These are phyloP conservation scores for Pichia inconspicua DNA, from an alignment of 1,139 yeast species.

Conservation along the genomic window DNA sequence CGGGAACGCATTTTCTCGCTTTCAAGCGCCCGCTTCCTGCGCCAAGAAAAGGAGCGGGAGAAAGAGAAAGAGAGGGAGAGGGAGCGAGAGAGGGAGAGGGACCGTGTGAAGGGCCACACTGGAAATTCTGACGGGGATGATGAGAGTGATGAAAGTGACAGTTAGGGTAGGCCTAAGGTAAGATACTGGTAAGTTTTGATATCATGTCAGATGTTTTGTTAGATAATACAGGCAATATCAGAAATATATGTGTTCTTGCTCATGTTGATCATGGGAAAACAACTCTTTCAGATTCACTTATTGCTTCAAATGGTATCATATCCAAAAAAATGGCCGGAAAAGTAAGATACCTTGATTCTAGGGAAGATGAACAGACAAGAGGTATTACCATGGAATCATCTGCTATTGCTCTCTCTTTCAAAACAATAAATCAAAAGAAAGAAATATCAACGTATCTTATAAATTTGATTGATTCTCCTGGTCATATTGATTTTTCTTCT, in stretches of 20 bases:
- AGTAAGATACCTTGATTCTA: slow-evolving; percentile 82
- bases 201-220: slow-evolving; percentile 42
- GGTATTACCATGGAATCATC: slow-evolving; percentile 98
- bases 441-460: slow-evolving; percentile 69
- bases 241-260: slow-evolving; percentile 93
- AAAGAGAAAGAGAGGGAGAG: neutral
- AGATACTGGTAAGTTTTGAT: neutral
- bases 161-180: neutral
- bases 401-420: slow-evolving; percentile 82
- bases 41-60: neutral
- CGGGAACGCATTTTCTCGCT: neutral
- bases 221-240: slow-evolving; percentile 55
- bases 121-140: neutral
- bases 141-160: neutral
- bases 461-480: slow-evolving; percentile 95
- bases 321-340: slow-evolving; percentile 94
- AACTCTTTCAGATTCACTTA: slow-evolving; percentile 80
- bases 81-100: neutral
- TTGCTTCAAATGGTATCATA: slow-evolving; percentile 94
- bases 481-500: slow-evolving; percentile 93
- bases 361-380: slow-evolving; percentile 92
- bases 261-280: slow-evolving; percentile 99
- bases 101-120: neutral
- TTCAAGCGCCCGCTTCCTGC: neutral
- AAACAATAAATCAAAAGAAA: slow-evolving; percentile 42